phyloP scores from a whole-genome alignment of 2,329 filamentous ascomycete genomes.

The Nemania sp. region DNA sequence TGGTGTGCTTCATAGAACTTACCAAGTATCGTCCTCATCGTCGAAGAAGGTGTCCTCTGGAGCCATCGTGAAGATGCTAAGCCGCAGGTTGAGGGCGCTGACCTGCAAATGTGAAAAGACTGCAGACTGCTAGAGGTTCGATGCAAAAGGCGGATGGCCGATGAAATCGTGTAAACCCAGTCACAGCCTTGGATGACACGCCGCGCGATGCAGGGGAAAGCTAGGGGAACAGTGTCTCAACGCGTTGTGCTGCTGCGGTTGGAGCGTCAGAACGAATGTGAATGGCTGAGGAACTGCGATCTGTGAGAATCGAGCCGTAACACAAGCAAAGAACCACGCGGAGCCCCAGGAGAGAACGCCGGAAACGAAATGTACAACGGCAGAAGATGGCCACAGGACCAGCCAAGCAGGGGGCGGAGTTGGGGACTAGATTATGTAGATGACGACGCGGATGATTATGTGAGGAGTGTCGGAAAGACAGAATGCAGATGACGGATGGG shows the following conservation, averaged over 20 bases:
- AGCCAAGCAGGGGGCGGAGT: neutral
- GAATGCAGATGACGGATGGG: conserved; percentile 18
- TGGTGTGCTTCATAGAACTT: conserved; percentile 37
- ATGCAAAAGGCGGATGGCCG: conserved; percentile 6
- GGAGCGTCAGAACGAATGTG: neutral
- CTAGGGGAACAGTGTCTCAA: conserved; percentile 3
- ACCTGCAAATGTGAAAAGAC: neutral
- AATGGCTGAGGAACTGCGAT: conserved; percentile 30
- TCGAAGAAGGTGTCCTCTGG: conserved; percentile 73
- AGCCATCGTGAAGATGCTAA: conserved; percentile 54
- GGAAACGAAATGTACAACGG: conserved; percentile 8
- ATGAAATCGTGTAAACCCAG: neutral
- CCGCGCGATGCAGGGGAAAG: neutral
- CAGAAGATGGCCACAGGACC: neutral
- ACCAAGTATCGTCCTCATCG: conserved; percentile 73
- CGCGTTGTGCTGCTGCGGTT: conserved; percentile 21
- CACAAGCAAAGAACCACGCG: conserved; percentile 7
- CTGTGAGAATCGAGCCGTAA: conserved; percentile 22
- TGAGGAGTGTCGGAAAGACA: conserved; percentile 12
- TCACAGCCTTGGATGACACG: conserved; percentile 10
- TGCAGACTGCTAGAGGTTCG: neutral
- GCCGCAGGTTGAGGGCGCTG: neutral
- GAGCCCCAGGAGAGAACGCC: conserved; percentile 12
- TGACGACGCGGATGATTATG: conserved; percentile 17
- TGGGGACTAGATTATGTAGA: conserved; percentile 1